These are phyloP conservation scores for Tephrocybe sp. DNA, from an alignment of 768 basidiomycete genomes.

Conservation along the genomic window DNA sequence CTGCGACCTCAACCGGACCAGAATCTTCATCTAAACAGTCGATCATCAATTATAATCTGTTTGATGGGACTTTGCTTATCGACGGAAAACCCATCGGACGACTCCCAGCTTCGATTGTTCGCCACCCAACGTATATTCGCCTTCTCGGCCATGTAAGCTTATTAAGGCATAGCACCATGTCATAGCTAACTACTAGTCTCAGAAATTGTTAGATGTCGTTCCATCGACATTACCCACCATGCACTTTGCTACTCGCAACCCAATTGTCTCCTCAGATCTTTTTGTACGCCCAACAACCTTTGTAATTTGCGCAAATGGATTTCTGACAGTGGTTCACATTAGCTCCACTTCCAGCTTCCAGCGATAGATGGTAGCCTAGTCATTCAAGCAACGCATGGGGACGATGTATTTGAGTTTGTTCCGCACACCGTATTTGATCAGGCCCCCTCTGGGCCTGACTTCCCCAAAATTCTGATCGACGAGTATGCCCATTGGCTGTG, in stretches of 20 bases:
- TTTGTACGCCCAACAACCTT: slow-evolving; percentile 14
- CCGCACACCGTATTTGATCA: slow-evolving; percentile 24
- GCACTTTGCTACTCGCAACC: slow-evolving; percentile 9
- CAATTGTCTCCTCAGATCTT: slow-evolving; percentile 7
- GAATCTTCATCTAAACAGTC: not conserved
- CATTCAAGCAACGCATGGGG: slow-evolving; percentile 25
- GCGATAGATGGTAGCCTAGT: slow-evolving; percentile 20
- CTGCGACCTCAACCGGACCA: slow-evolving; percentile 1
- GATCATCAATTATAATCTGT: slow-evolving; percentile 37
- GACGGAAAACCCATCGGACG: slow-evolving; percentile 38
- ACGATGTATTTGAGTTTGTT: slow-evolving; percentile 31
- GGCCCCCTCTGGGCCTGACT: slow-evolving; percentile 15
- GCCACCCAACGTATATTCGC: slow-evolving; percentile 30
- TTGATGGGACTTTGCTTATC: slow-evolving; percentile 40
- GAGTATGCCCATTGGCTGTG: slow-evolving; percentile 36
- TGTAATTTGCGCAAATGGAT: not conserved
- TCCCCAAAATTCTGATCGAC: slow-evolving; percentile 28
- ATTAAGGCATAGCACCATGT: not conserved
- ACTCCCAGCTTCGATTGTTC: slow-evolving; percentile 32
- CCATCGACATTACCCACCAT: slow-evolving; percentile 7
- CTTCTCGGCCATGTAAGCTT: slow-evolving; percentile 36
- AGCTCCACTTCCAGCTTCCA: slow-evolving; percentile 32
- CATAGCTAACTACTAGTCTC: slow-evolving; percentile 7
- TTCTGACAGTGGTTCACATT: not conserved
- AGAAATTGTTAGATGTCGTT: slow-evolving; percentile 9